phyloP scores from a whole-genome alignment of 345 rosid species.

The Isatis tinctoria region DNA sequence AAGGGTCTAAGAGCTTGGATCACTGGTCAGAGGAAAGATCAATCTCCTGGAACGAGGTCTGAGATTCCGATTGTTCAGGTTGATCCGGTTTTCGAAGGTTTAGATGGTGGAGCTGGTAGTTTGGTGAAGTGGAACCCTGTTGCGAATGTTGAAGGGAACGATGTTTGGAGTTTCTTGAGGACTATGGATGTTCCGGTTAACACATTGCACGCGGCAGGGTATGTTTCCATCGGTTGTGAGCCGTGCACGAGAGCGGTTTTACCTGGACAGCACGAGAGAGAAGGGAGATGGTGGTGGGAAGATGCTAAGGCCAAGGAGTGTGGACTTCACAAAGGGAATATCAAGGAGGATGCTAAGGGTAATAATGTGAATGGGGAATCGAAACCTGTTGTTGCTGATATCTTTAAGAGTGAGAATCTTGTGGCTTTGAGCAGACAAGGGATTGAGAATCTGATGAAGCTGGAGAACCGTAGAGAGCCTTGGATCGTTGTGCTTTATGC shows the following conservation, averaged over 20 bases:
- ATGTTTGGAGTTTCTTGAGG: slow-evolving; percentile 81
- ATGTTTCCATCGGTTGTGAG: slow-evolving; percentile 92
- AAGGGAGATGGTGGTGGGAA: slow-evolving; percentile 99
- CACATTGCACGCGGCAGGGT: slow-evolving; percentile 66
- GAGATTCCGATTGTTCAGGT: slow-evolving; percentile 85
- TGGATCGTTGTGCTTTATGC: slow-evolving; percentile 92
- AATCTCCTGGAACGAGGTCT: slow-evolving; percentile 72
- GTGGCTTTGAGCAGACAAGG: slow-evolving; percentile 71
- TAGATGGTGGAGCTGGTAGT: slow-evolving; percentile 82
- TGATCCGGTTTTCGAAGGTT: slow-evolving; percentile 86
- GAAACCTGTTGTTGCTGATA: slow-evolving; percentile 40
- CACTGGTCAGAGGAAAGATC: slow-evolving; percentile 96
- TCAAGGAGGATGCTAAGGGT: slow-evolving; percentile 35
- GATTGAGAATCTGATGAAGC: slow-evolving; percentile 65
- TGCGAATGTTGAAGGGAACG: slow-evolving; percentile 63
- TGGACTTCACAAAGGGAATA: slow-evolving; percentile 90
- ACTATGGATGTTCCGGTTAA: slow-evolving; percentile 88
- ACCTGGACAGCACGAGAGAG: slow-evolving; percentile 98
- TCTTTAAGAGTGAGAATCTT: slow-evolving; percentile 57
- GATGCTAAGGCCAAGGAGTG: slow-evolving; percentile 96
- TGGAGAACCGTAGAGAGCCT: slow-evolving; percentile 72
- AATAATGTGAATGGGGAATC: slow-evolving; percentile 43
- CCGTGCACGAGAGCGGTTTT: slow-evolving; percentile 91
- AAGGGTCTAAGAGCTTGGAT: slow-evolving; percentile 93
- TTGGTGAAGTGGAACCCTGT: slow-evolving; percentile 96